phyloP scores from a whole-genome alignment of 108 stramenopile species.

The Fragilaria crotonensis region DNA sequence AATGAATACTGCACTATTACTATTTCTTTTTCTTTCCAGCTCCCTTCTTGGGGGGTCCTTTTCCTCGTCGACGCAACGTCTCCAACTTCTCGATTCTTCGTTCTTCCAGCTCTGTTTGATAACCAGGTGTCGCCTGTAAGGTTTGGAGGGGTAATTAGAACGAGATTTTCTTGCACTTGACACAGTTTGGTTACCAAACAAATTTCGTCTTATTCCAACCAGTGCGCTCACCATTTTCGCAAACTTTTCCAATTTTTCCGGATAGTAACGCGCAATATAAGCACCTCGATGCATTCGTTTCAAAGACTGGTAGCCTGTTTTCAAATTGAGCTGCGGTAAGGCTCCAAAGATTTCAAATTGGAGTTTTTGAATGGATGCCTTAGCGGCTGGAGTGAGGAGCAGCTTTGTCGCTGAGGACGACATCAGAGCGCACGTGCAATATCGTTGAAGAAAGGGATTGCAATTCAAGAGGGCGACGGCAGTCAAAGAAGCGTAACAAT shows the following conservation, averaged over 20 bases:
- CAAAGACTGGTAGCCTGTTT: slow-evolving; percentile 47
- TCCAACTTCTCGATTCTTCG: slow-evolving; percentile 50
- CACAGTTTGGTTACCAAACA: neutral
- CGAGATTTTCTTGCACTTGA: neutral
- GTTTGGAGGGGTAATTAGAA: slow-evolving; percentile 1
- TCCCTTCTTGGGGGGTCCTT: slow-evolving; percentile 89
- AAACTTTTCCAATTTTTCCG: slow-evolving; percentile 55
- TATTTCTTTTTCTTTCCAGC: slow-evolving; percentile 26
- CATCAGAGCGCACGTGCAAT: too few species aligned
- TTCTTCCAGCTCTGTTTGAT: slow-evolving; percentile 63
- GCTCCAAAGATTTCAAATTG: slow-evolving; percentile 71
- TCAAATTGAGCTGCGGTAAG: slow-evolving; percentile 48
- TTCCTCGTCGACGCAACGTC: slow-evolving; percentile 66
- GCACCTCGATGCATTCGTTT: slow-evolving; percentile 54
- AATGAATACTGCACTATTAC: too few species aligned
- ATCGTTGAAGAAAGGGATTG: too few species aligned
- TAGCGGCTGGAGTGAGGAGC: too few species aligned
- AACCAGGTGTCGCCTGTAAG: slow-evolving; percentile 20
- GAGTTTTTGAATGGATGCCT: slow-evolving; percentile 34
- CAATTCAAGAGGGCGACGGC: too few species aligned
- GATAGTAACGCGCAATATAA: slow-evolving; percentile 69
- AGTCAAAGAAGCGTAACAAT: too few species aligned
- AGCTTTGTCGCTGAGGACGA: too few species aligned
- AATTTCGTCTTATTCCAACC: neutral
- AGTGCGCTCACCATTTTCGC: slow-evolving; percentile 57